Evolutionary conservation across 2,329 filamentous ascomycete genomes (phyloP).

Genomic region (Stagonosporopsis rhizophila): DNA sequence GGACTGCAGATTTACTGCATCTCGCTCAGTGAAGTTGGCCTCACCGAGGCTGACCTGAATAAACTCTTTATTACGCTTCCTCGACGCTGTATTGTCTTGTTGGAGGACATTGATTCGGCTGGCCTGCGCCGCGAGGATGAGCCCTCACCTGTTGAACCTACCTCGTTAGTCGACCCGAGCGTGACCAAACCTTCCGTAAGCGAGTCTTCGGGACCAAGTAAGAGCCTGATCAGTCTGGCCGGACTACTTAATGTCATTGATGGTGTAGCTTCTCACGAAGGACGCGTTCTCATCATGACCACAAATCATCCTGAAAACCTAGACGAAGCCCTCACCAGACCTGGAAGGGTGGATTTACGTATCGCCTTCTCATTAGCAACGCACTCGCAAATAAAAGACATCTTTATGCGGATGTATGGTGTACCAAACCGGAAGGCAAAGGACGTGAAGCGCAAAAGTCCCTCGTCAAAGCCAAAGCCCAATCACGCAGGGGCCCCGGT

Average conservation of each 20-base stretch:
- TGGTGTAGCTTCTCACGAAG: slow-evolving; percentile 80
- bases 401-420: slow-evolving; percentile 53
- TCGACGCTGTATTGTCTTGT: slow-evolving; percentile 54
- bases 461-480: background rate
- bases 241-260: slow-evolving; percentile 85
- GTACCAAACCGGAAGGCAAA: slow-evolving; percentile 9
- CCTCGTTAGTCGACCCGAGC: background rate
- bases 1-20: slow-evolving; percentile 56
- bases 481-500: background rate
- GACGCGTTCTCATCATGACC: slow-evolving; percentile 81
- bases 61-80: slow-evolving; percentile 54
- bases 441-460: background rate
- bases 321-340: slow-evolving; percentile 75
- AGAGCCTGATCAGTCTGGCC: slow-evolving; percentile 72
- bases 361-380: slow-evolving; percentile 64
- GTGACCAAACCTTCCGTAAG: background rate
- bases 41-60: slow-evolving; percentile 70
- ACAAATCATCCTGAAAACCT: slow-evolving; percentile 78
- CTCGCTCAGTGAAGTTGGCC: slow-evolving; percentile 68
- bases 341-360: slow-evolving; percentile 74
- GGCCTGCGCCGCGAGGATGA: slow-evolving; percentile 51
- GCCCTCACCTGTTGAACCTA: slow-evolving; percentile 1
- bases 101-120: slow-evolving; percentile 59
- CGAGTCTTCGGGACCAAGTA: slow-evolving; percentile 14
- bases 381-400: slow-evolving; percentile 50